Conservation (phyloP, 352 stramenopile species). For the Pythium pyrilobum region DNA sequence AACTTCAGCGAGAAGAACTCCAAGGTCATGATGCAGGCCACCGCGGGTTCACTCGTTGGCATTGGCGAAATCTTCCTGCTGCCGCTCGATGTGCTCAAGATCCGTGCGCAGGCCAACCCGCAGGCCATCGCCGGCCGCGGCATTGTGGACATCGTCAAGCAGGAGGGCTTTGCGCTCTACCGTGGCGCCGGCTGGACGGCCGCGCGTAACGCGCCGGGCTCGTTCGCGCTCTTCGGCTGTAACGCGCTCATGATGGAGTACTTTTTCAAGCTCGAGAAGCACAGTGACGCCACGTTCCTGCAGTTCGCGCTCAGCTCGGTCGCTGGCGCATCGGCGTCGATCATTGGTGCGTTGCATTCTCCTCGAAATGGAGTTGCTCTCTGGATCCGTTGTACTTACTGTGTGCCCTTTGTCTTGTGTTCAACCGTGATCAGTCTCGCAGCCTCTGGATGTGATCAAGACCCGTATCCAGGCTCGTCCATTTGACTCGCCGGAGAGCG, state of each 20-base stretch:
- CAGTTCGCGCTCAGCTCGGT: conserved; percentile 90
- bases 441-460: conserved; percentile 95
- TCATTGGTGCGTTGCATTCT: conserved; percentile 51
- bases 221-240: conserved; percentile 94
- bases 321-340: conserved; percentile 69
- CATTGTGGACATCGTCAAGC: conserved; percentile 90
- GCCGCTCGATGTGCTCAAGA: conserved; percentile 96
- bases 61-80: conserved; percentile 94
- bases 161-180: conserved; percentile 90
- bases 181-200: conserved; percentile 89
- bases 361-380: not conserved
- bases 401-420: not conserved
- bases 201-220: conserved; percentile 92
- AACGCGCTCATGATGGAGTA: conserved; percentile 87
- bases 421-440: conserved; percentile 86
- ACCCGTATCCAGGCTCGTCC: conserved; percentile 91
- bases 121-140: conserved; percentile 89
- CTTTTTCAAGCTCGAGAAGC: conserved; percentile 88
- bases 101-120: conserved; percentile 94
- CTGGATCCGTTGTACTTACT: not conserved
- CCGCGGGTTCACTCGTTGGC: conserved; percentile 90
- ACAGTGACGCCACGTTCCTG: conserved; percentile 88
- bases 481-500: conserved; percentile 93
- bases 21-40: conserved; percentile 92
- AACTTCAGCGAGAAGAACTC: conserved; percentile 90